Percentiles rank a stretch among this genome's conserved stretches.
Conservation (phyloP, 1,139 yeast genomes). For the Suhomyces maxii region DNA sequence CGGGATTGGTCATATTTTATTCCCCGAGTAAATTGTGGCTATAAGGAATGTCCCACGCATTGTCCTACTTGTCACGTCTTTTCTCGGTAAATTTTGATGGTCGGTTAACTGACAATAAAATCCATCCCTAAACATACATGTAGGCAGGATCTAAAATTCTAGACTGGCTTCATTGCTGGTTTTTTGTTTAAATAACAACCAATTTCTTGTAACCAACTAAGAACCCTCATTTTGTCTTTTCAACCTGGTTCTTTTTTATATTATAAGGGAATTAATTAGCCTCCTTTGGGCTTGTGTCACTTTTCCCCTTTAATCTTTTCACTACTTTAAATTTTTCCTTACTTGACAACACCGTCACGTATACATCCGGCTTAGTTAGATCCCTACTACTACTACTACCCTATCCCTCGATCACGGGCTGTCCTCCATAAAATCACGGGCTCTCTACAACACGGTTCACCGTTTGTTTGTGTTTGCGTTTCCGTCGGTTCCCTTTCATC, state of each 20-base stretch:
- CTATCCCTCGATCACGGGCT: background rate
- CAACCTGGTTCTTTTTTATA: conserved; percentile 4
- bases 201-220: conserved; percentile 6
- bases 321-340: background rate
- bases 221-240: conserved; percentile 4
- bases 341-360: conserved; percentile 6
- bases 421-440: background rate
- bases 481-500: background rate
- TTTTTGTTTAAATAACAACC: conserved; percentile 9
- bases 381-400: background rate
- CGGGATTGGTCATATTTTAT: background rate
- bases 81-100: conserved; percentile 2
- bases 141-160: no score
- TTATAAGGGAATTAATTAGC: background rate
- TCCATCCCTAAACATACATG: background rate
- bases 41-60: background rate
- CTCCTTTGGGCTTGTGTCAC: background rate
- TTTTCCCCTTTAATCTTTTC: background rate
- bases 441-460: background rate
- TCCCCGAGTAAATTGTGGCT: background rate
- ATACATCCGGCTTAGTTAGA: background rate
- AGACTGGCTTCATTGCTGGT: no score
- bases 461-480: conserved; percentile 1
- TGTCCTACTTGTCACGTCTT: background rate
- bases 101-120: conserved; percentile 1